These are phyloP conservation scores for Chrysophaeum taylorii DNA, from an alignment of 352 stramenopile species.

Conservation along the genomic window DNA sequence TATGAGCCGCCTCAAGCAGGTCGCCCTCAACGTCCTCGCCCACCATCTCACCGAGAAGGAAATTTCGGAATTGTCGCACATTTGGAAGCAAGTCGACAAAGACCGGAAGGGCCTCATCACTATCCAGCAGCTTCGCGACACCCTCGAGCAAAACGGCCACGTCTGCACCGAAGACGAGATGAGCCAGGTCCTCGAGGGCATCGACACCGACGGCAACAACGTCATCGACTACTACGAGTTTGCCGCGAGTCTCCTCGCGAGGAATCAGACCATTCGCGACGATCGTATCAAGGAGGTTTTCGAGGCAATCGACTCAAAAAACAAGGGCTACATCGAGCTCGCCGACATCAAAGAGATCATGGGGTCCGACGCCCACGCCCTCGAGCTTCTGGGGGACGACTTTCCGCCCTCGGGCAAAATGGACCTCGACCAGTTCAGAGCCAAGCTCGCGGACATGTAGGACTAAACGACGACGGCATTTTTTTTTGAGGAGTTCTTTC, in stretches of 20 bases:
- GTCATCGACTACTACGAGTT: constrained; percentile 17
- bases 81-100: not conserved
- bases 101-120: not conserved
- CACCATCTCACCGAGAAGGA: constrained; percentile 8
- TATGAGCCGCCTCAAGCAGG: not conserved
- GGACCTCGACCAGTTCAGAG: no score
- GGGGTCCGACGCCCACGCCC: no score
- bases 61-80: not conserved
- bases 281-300: not conserved
- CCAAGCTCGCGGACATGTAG: no score
- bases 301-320: not conserved
- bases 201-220: not conserved
- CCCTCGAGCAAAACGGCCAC: not conserved
- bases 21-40: constrained; percentile 1
- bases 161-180: not conserved
- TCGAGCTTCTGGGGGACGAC: no score
- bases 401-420: no score
- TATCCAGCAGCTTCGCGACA: not conserved
- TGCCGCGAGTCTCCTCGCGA: not conserved
- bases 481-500: no score
- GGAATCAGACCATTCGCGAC: constrained; percentile 12
- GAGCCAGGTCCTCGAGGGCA: not conserved
- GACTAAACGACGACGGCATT: no score
- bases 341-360: no score
- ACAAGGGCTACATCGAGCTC: no score